Evolutionary conservation across 1,284 basidiomycete genomes (phyloP).

Genomic region (Coniferiporia weirii): DNA sequence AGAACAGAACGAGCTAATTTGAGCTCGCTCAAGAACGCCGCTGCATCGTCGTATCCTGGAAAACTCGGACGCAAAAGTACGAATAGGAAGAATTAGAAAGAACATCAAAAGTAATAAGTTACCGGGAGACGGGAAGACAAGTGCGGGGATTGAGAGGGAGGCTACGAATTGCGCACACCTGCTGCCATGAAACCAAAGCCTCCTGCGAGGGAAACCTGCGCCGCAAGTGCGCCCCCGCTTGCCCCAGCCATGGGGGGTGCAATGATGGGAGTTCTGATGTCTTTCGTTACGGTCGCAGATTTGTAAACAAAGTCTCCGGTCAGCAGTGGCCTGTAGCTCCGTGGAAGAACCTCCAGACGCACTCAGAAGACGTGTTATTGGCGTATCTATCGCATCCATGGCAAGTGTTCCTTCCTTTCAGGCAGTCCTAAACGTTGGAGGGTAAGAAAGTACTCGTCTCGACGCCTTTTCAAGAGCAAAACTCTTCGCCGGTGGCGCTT

Average conservation of each 20-base stretch:
- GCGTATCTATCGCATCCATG: slow-evolving; percentile 28
- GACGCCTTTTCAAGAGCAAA: no score
- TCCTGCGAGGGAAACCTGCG: slow-evolving; percentile 54
- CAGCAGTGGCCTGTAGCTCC: no score
- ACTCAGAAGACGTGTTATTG: slow-evolving; percentile 35
- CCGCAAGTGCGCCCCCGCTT: slow-evolving; percentile 57
- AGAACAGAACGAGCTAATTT: slow-evolving; percentile 35
- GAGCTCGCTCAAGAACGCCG: slow-evolving; percentile 44
- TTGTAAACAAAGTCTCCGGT: no score
- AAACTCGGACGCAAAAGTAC: neutral
- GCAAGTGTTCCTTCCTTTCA: neutral
- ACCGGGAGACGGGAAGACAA: neutral
- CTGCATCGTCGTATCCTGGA: slow-evolving; percentile 41
- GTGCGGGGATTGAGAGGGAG: neutral
- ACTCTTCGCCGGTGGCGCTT: no score
- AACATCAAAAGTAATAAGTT: neutral
- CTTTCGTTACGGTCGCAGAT: slow-evolving; percentile 27
- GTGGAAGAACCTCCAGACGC: slow-evolving; percentile 7
- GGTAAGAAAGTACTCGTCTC: neutral
- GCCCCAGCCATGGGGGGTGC: slow-evolving; percentile 65
- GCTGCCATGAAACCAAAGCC: slow-evolving; percentile 67
- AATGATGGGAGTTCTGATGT: slow-evolving; percentile 52
- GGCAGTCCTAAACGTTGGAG: neutral
- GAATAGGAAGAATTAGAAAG: no score
- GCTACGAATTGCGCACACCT: slow-evolving; percentile 32